Percentiles rank a stretch among this genome's conserved stretches.
Evolutionary conservation across 108 stramenopile species (phyloP).

Genomic region (Aureococcus anophagefferens): DNA sequence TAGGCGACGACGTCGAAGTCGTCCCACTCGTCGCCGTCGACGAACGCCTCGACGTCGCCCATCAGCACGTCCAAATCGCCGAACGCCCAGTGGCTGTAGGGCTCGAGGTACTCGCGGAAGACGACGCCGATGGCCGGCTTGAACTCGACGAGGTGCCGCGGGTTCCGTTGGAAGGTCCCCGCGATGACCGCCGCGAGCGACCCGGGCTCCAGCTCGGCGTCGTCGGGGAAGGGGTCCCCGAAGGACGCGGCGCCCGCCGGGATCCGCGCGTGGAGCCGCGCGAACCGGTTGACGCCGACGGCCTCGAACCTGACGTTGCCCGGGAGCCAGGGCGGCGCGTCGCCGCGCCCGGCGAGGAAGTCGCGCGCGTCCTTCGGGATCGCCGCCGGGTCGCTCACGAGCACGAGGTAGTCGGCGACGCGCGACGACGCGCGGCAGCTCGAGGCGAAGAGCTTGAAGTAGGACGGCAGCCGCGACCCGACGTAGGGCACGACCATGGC

Average conservation of each 20-base stretch:
- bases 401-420: slow-evolving; percentile 65
- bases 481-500: slow-evolving; percentile 23
- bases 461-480: slow-evolving; percentile 55
- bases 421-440: slow-evolving; percentile 56
- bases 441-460: slow-evolving; percentile 63
- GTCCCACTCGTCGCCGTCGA: slow-evolving; percentile 44
- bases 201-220: slow-evolving; percentile 27
- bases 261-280: slow-evolving; percentile 30
- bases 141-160: slow-evolving; percentile 82
- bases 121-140: slow-evolving; percentile 86
- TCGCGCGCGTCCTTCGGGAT: slow-evolving; percentile 1
- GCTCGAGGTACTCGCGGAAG: slow-evolving; percentile 56
- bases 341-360: slow-evolving; percentile 42
- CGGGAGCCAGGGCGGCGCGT: slow-evolving; percentile 54
- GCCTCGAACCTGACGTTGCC: slow-evolving; percentile 31
- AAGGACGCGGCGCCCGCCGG: not conserved
- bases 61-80: slow-evolving; percentile 82
- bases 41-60: slow-evolving; percentile 71
- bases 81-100: slow-evolving; percentile 85
- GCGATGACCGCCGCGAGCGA: slow-evolving; percentile 18
- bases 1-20: slow-evolving; percentile 81
- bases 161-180: slow-evolving; percentile 40
- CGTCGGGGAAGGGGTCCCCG: slow-evolving; percentile 12
- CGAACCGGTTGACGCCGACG: slow-evolving; percentile 41
- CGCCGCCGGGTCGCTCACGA: slow-evolving; percentile 57